Evolutionary conservation across 805 yeast genomes (phyloP).

Genomic region (Pachysolen tannophilus): DNA sequence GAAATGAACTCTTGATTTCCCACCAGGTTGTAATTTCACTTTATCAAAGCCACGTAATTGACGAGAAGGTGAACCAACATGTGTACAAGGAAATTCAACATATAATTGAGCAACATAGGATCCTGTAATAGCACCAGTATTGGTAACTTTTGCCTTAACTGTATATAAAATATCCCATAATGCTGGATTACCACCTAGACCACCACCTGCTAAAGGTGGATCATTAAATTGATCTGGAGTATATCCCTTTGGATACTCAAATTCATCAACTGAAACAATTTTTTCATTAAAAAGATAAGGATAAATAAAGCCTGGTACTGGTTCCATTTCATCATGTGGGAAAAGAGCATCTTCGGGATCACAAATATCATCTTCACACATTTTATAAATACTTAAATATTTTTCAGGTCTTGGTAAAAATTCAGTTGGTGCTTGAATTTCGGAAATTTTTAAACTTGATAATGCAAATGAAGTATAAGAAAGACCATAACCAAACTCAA

Average conservation of each 20-base stretch:
- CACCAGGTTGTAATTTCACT: slow-evolving; percentile 35
- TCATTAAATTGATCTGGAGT: slow-evolving; percentile 25
- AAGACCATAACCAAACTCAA: slow-evolving; percentile 37
- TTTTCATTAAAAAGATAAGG: slow-evolving; percentile 39
- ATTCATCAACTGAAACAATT: slow-evolving; percentile 26
- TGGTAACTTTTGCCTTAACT: slow-evolving; percentile 36
- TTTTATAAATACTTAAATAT: slow-evolving; percentile 32
- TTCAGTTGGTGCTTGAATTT: slow-evolving; percentile 34
- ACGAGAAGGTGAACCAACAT: slow-evolving; percentile 42
- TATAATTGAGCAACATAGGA: slow-evolving; percentile 46
- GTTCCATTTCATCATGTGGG: slow-evolving; percentile 43
- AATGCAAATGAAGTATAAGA: slow-evolving; percentile 31
- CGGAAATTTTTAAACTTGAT: slow-evolving; percentile 30
- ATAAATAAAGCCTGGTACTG: slow-evolving; percentile 48
- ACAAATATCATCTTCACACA: slow-evolving; percentile 38
- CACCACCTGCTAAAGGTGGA: slow-evolving; percentile 29
- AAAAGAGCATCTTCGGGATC: slow-evolving; percentile 48
- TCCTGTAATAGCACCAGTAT: slow-evolving; percentile 39
- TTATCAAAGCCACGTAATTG: slow-evolving; percentile 53
- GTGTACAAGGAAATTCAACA: slow-evolving; percentile 40
- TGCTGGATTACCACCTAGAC: slow-evolving; percentile 28
- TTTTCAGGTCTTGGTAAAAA: slow-evolving; percentile 38
- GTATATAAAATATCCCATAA: slow-evolving; percentile 45
- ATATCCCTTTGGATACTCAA: slow-evolving; percentile 32
- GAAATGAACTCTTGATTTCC: slow-evolving; percentile 29